phyloP scores from a whole-genome alignment of 208 protist species.

The Leishmania gerbilli region DNA sequence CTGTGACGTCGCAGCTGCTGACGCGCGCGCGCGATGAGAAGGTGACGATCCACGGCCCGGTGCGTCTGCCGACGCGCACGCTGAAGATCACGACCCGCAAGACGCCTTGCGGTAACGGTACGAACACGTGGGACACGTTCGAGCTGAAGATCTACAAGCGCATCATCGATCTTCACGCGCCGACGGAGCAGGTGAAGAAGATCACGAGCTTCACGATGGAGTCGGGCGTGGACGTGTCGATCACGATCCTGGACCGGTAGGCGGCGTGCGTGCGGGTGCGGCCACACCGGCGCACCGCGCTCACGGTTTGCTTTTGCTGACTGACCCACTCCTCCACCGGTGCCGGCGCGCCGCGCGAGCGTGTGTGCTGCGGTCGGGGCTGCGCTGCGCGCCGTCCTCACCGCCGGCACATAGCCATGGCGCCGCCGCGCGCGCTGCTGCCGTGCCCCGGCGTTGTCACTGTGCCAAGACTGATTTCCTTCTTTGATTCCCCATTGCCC shows the following conservation, averaged over 20 bases:
- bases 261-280: conserved; percentile 1
- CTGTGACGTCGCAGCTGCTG: conserved; percentile 96
- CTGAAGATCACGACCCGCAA: conserved; percentile 99
- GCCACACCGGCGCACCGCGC: not conserved
- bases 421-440: conserved; percentile 5
- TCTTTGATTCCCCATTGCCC: conserved; percentile 15
- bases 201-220: conserved; percentile 93
- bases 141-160: conserved; percentile 99
- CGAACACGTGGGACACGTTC: conserved; percentile 99
- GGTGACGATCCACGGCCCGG: conserved; percentile 96
- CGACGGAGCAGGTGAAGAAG: conserved; percentile 88
- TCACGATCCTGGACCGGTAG: conserved; percentile 75
- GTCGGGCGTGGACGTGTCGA: conserved; percentile 86
- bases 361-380: conserved; percentile 1
- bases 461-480: conserved; percentile 27
- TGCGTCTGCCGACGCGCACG: conserved; percentile 98
- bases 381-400: conserved; percentile 5
- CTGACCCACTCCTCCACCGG: not conserved
- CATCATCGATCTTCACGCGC: conserved; percentile 97
- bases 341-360: not conserved
- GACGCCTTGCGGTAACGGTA: conserved; percentile 99
- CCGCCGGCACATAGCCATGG: not conserved
- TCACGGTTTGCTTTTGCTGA: not conserved
- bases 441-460: conserved; percentile 35
- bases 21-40: conserved; percentile 95